Evolutionary conservation across 306 rosid species (phyloP), one percentile per base, ranked within the genome.

Genomic region (Sesbania bispinosa): DNA sequence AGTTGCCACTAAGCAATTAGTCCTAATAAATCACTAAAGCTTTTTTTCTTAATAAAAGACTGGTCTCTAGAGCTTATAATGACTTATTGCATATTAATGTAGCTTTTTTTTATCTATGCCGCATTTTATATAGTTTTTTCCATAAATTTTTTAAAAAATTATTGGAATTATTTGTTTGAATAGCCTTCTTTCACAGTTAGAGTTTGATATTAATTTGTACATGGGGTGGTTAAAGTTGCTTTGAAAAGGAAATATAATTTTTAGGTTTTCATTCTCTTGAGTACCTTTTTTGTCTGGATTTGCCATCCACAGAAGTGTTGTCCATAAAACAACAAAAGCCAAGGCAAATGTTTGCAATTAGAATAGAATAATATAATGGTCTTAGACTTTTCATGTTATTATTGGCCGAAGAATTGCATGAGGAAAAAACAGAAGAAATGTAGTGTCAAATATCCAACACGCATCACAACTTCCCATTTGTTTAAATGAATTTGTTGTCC

Each of bases 401-500:
- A 43, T 41, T 26, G 43, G 10, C 51, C 39, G 5, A 29, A 15
- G 30, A n/a, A n/a, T n/a, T n/a, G n/a, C n/a, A n/a, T 42, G 7
- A 21, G 14, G 24, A 11, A 10, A 15, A 32, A 21, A 29, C 10
- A 38, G 35, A 61, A 62, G 41, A 20, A 30, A n/a, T 41, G 0
- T 7, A 47, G 23, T 60, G 19, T 18, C 26, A 63, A 52, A 60
- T 67, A 54, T 21, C 14, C 38, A 47, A 35, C 51, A 59, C 38
- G 51, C 57, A 59, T 13, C 29, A 38, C 39, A 36, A 50, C 45
- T 48, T 19, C 55, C 61, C 33, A 60, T 33, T 61, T 59, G 16
- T 67, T 61, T 77, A 73, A 35, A 20, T 60, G 36, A 77, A 36
- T 61, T 68, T 38, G 53, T 52, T 33, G 57, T 59, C 63, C 62